These are phyloP conservation scores for Colletotrichum viniferum DNA, from an alignment of 2,329 filamentous ascomycete species.

Conservation along the genomic window DNA sequence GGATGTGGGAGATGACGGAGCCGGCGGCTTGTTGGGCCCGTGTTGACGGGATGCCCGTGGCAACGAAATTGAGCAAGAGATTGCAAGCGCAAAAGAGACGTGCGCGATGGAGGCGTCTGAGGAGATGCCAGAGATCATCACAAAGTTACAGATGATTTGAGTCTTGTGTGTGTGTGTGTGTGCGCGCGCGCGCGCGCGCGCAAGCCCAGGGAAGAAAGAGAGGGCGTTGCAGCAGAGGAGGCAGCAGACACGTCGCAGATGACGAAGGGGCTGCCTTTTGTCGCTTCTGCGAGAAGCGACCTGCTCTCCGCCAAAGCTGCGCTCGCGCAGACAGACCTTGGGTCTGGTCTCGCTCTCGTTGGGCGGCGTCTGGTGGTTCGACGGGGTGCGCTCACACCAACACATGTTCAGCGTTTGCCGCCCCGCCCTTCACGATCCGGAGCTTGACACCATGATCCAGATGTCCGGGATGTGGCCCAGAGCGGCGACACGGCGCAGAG, in stretches of 20 bases:
- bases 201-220: neutral
- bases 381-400: neutral
- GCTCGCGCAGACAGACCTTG: neutral
- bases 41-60: neutral
- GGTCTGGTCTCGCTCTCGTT: neutral
- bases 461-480: neutral
- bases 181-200: neutral
- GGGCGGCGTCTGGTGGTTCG: neutral
- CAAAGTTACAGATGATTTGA: neutral
- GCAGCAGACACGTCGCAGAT: neutral
- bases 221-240: neutral
- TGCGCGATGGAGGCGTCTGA: neutral
- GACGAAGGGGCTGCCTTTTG: neutral
- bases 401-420: neutral
- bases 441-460: neutral
- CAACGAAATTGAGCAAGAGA: neutral
- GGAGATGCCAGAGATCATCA: neutral
- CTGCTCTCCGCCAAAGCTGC: neutral
- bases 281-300: neutral
- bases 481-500: neutral
- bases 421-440: neutral
- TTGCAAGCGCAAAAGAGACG: neutral
- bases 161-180: neutral
- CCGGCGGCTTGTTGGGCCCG: neutral
- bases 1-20: neutral